Percentiles rank a stretch among this genome's conserved stretches.
Conservation (phyloP, 1,139 yeast genomes). For the Blastobotrys capitulatus region DNA sequence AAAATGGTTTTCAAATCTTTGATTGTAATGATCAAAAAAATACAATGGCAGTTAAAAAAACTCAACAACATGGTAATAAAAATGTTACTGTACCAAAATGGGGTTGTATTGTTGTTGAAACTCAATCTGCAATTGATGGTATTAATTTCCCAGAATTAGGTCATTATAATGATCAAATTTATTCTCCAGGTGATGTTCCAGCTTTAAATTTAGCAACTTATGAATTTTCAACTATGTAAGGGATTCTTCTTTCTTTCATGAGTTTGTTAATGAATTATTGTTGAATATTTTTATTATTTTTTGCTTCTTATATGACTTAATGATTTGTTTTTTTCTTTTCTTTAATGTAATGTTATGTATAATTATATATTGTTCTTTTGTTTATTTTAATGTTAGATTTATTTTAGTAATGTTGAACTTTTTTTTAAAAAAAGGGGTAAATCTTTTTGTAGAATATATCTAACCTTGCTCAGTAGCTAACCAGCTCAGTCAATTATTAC, state of each 20-base stretch:
- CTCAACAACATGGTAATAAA: slow-evolving; percentile 12
- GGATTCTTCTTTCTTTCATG: too few relatives aligned
- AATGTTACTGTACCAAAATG: slow-evolving; percentile 9
- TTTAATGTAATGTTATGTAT: too few relatives aligned
- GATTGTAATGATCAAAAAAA: slow-evolving; percentile 9
- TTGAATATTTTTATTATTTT: neutral
- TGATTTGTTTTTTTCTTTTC: neutral
- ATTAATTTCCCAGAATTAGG: slow-evolving; percentile 15
- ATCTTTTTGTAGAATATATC: too few relatives aligned
- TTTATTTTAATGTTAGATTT: too few relatives aligned
- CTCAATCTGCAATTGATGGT: slow-evolving; percentile 15
- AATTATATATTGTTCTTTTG: too few relatives aligned
- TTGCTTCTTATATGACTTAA: too few relatives aligned
- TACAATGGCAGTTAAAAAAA: slow-evolving; percentile 11
- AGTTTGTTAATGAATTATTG: too few relatives aligned
- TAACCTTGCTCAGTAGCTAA: too few relatives aligned
- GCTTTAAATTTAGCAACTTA: slow-evolving; percentile 14
- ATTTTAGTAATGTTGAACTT: too few relatives aligned
- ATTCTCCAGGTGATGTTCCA: slow-evolving; percentile 10
- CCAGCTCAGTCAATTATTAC: too few relatives aligned
- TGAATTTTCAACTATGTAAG: slow-evolving; percentile 10
- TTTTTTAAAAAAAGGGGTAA: too few relatives aligned
- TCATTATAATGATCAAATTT: slow-evolving; percentile 10
- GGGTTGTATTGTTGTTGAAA: slow-evolving; percentile 15
- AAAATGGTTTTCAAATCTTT: slow-evolving; percentile 13